These are phyloP conservation scores for Vigna hirtella DNA, from an alignment of 306 rosid genomes.

Conservation along the genomic window DNA sequence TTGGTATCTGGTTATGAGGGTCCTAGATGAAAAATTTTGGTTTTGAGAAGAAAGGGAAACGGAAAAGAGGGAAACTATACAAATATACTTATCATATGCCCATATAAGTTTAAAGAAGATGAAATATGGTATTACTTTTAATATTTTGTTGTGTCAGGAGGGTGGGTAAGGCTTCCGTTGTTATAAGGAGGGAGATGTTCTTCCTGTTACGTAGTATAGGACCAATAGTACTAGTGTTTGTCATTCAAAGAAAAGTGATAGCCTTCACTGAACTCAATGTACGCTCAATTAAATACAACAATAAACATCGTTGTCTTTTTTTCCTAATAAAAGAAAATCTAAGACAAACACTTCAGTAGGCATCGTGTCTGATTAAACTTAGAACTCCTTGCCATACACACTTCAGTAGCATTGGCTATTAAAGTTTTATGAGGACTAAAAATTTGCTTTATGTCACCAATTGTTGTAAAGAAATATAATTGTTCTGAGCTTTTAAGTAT, in stretches of 20 bases:
- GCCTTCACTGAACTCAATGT: not conserved
- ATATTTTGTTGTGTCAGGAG: not conserved
- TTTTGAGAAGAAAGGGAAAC: not conserved
- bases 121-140: not conserved
- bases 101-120: not conserved
- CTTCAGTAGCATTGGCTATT: not conserved
- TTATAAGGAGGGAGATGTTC: not conserved
- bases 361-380: not conserved
- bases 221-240: not conserved
- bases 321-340: not conserved
- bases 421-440: not conserved
- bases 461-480: conserved; percentile 2
- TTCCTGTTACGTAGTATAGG: not conserved
- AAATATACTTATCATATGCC: conserved; percentile 1
- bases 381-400: not conserved
- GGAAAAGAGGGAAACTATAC: not conserved
- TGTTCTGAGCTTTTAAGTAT: conserved; percentile 13
- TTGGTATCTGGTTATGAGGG: not conserved
- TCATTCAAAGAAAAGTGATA: not conserved
- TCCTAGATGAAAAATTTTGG: not conserved
- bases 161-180: not conserved
- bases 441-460: conserved; percentile 7
- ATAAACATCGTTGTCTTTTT: not conserved
- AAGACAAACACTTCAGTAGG: not conserved
- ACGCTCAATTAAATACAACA: not conserved